Percentiles rank a stretch among this genome's conserved stretches.
Evolutionary conservation across 2,329 filamentous ascomycete genomes (phyloP).

Genomic region (Pestalotiopsis sp.): DNA sequence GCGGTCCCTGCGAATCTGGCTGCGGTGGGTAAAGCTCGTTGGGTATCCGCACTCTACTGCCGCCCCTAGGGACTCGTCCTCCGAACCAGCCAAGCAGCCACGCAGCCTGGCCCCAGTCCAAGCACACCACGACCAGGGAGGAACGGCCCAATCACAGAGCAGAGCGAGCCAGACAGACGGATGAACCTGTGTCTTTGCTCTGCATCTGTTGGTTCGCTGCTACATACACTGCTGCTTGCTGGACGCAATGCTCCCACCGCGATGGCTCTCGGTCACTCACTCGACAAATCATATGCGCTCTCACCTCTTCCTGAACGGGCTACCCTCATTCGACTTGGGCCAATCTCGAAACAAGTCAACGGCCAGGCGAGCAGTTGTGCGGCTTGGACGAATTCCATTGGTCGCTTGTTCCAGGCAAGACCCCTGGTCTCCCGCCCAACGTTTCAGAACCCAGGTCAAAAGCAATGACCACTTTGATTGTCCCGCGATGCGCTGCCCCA

Average conservation of each 20-base stretch:
- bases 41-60: neutral
- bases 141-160: neutral
- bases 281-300: neutral
- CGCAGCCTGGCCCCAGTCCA: neutral
- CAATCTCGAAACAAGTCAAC: constrained; percentile 23
- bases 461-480: neutral
- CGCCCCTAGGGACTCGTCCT: neutral
- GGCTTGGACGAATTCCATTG: constrained; percentile 23
- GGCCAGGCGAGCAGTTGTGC: neutral
- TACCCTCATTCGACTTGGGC: constrained; percentile 8
- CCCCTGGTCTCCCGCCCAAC: constrained; percentile 22
- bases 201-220: neutral
- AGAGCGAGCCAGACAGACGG: neutral
- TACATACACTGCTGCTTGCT: neutral
- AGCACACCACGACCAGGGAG: neutral
- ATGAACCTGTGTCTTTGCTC: neutral
- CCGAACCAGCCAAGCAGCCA: neutral
- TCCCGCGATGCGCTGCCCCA: neutral
- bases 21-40: neutral
- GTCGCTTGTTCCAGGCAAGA: constrained; percentile 19
- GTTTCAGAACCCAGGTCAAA: constrained; percentile 25
- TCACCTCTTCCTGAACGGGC: neutral
- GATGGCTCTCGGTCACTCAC: neutral
- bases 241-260: neutral
- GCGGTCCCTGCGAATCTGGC: neutral